phyloP scores from a whole-genome alignment of 2,329 filamentous ascomycete species.

The Talaromyces rugulosus region DNA sequence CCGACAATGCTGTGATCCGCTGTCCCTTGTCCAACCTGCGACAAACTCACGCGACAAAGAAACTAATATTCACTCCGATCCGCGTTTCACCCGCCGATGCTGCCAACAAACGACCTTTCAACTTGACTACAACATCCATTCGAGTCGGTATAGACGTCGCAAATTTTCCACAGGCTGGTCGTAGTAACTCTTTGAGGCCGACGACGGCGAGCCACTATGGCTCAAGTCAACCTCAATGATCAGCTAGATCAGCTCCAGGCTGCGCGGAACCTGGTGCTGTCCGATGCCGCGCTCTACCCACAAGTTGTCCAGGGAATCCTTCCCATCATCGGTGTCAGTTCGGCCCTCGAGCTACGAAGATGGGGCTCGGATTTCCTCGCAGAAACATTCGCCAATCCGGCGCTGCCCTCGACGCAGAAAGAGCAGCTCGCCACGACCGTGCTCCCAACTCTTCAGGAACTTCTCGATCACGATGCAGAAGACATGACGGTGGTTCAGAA shows the following conservation, averaged over 20 bases:
- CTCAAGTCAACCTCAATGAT: conserved; percentile 59
- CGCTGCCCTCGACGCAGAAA: conserved; percentile 72
- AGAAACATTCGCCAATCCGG: conserved; percentile 92
- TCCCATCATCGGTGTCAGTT: conserved; percentile 76
- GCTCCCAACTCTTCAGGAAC: conserved; percentile 68
- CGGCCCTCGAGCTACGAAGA: conserved; percentile 76
- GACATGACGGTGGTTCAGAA: conserved; percentile 79
- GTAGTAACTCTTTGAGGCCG: background rate
- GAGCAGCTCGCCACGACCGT: conserved; percentile 72
- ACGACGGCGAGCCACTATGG: conserved; percentile 42
- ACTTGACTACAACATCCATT: background rate
- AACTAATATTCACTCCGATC: background rate
- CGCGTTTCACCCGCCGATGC: background rate
- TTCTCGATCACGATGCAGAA: conserved; percentile 67
- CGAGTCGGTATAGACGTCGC: background rate
- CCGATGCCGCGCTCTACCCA: conserved; percentile 81
- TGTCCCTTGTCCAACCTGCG: background rate
- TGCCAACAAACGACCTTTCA: background rate
- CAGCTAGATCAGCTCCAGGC: conserved; percentile 85
- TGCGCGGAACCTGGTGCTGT: conserved; percentile 83
- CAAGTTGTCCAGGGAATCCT: conserved; percentile 89
- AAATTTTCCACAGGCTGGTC: background rate
- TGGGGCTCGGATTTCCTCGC: conserved; percentile 96
- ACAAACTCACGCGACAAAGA: background rate
- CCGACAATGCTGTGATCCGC: background rate